Evolutionary conservation across 306 rosid genomes (phyloP).

Genomic region (Lotus japonicus): DNA sequence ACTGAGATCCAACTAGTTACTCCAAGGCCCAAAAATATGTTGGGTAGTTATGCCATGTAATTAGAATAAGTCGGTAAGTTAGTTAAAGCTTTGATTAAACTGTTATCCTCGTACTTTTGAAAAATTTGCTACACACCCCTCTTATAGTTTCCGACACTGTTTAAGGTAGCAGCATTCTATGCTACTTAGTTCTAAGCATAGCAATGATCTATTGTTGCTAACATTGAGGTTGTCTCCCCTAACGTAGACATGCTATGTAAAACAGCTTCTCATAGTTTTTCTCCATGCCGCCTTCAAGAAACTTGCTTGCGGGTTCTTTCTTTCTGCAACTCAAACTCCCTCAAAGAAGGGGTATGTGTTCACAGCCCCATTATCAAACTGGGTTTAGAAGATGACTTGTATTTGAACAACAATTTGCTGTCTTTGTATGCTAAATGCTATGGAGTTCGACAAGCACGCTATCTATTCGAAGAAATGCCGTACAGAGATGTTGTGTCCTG

Average conservation of each 20-base stretch:
- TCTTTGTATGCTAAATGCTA: constrained; percentile 48
- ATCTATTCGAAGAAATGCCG: constrained; percentile 71
- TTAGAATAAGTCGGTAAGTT: no score
- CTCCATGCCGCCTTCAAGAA: constrained; percentile 30
- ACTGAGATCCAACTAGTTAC: no score
- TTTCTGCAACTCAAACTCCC: constrained; percentile 47
- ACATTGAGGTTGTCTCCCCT: not conserved
- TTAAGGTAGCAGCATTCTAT: not conserved
- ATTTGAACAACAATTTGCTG: constrained; percentile 47
- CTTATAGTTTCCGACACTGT: not conserved
- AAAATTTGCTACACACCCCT: no score
- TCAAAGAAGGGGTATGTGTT: constrained; percentile 42
- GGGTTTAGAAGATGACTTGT: constrained; percentile 49
- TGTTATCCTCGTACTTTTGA: no score
- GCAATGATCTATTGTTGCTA: not conserved
- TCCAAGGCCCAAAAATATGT: no score
- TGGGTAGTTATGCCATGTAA: no score
- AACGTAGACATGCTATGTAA: constrained; percentile 26
- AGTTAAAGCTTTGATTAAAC: no score
- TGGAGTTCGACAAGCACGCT: constrained; percentile 49
- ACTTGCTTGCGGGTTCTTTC: constrained; percentile 43
- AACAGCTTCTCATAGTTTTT: constrained; percentile 22
- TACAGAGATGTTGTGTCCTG: constrained; percentile 59
- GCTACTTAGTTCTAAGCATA: constrained; percentile 1
- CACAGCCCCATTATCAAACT: constrained; percentile 58